Conservation (phyloP, 306 rosid genomes). For the Pyrus bretschneideri region DNA sequence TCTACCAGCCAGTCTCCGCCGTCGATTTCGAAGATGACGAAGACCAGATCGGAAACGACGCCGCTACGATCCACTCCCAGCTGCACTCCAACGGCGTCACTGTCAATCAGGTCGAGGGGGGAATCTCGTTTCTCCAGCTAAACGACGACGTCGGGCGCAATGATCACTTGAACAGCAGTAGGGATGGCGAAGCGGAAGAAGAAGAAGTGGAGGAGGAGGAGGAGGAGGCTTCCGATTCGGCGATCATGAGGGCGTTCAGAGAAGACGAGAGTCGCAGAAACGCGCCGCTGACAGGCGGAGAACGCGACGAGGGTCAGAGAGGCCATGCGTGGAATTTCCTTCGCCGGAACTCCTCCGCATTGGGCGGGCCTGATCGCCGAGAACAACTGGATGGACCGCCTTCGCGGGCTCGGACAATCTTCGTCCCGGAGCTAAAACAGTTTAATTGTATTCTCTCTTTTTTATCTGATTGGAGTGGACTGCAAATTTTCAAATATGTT, state of each 20-base stretch:
- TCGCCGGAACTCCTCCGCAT: constrained; percentile 57
- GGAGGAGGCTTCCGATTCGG: constrained; percentile 36
- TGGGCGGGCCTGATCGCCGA: constrained; percentile 62
- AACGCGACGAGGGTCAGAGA: constrained; percentile 71
- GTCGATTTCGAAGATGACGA: constrained; percentile 35
- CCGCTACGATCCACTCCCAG: constrained; percentile 11
- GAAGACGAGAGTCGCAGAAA: constrained; percentile 72
- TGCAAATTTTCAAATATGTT: background rate
- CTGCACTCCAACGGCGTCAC: constrained; percentile 40
- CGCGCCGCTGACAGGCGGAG: constrained; percentile 66
- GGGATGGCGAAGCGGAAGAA: constrained; percentile 24
- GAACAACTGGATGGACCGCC: constrained; percentile 67
- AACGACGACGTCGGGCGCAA: constrained; percentile 32
- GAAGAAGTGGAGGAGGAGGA: constrained; percentile 23
- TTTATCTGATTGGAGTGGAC: background rate
- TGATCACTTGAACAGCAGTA: constrained; percentile 17
- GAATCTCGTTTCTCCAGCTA: constrained; percentile 47
- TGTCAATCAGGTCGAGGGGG: constrained; percentile 37
- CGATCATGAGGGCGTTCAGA: constrained; percentile 50
- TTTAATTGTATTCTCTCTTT: background rate
- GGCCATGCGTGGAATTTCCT: constrained; percentile 78
- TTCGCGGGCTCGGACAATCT: constrained; percentile 43
- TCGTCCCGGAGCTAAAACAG: background rate
- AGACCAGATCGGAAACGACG: background rate
- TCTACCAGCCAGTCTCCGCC: constrained; percentile 71